Conservation (phyloP, 768 basidiomycete genomes). For the Russula foetens region DNA sequence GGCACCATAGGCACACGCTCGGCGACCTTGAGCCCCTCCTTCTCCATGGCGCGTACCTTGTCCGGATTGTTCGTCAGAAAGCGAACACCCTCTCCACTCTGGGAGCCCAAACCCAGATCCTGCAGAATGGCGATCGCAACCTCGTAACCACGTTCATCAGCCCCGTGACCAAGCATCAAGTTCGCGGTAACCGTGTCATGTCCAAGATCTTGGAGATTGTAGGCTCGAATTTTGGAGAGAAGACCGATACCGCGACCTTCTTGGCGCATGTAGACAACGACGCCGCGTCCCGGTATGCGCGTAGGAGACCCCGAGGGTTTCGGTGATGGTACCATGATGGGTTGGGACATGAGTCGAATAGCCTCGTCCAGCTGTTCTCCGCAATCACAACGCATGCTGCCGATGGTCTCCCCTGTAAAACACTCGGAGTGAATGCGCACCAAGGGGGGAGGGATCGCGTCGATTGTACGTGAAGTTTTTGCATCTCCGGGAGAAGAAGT, state of each 20-base stretch:
- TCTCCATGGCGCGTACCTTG: conserved; percentile 82
- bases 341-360: conserved; percentile 77
- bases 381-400: conserved; percentile 98
- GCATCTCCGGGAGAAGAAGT: conserved; percentile 26
- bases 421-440: conserved; percentile 98
- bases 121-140: conserved; percentile 84
- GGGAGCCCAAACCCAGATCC: conserved; percentile 70
- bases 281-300: conserved; percentile 76
- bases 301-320: conserved; percentile 27
- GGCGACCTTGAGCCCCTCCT: conserved; percentile 69
- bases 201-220: conserved; percentile 95
- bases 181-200: conserved; percentile 99
- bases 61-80: conserved; percentile 97
- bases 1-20: conserved; percentile 96
- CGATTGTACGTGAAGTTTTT: conserved; percentile 12
- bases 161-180: conserved; percentile 86
- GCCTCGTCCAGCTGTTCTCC: conserved; percentile 98
- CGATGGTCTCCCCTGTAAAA: conserved; percentile 96
- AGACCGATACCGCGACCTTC: conserved; percentile 97
- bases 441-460: conserved; percentile 60
- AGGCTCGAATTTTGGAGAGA: conserved; percentile 91
- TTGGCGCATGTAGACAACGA: conserved; percentile 91
- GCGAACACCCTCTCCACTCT: conserved; percentile 50
- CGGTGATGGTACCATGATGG: conserved; percentile 41
- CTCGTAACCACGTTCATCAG: conserved; percentile 91